Conservation (phyloP, 2,329 filamentous ascomycete species). For the Sporothrix inflata region DNA sequence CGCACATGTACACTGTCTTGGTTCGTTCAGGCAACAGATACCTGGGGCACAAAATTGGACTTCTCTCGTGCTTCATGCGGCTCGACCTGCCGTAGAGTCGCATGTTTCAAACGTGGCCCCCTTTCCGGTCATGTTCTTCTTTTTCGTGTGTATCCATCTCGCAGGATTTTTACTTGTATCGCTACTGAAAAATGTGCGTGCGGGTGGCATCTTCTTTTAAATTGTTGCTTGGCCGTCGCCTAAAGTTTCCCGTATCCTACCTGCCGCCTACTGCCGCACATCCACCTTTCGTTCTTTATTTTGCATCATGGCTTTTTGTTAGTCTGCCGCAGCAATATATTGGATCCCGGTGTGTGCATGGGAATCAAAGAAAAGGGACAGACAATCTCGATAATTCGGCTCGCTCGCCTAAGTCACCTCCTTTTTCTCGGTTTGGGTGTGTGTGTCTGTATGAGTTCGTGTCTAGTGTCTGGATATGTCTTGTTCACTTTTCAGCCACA, state of each 20-base stretch:
- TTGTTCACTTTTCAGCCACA: neutral
- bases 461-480: constrained; percentile 10
- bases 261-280: neutral
- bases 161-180: too few relatives aligned
- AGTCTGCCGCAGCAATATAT: neutral
- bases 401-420: constrained; percentile 8
- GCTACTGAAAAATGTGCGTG: neutral
- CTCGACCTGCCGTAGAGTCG: neutral
- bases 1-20: neutral
- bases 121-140: neutral
- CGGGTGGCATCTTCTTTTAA: neutral
- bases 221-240: constrained; percentile 3
- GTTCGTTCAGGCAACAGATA: neutral
- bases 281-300: neutral
- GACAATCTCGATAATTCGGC: neutral
- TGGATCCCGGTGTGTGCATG: neutral
- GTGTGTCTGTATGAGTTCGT: neutral
- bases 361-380: neutral
- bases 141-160: neutral
- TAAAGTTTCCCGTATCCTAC: neutral
- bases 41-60: neutral
- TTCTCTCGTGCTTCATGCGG: neutral
- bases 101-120: constrained; percentile 18
- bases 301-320: neutral
- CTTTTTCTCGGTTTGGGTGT: neutral